Evolutionary conservation across 805 yeast genomes (phyloP), one percentile per base, ranked within the genome.

Genomic region (Cyberlindnera galapagoensis): DNA sequence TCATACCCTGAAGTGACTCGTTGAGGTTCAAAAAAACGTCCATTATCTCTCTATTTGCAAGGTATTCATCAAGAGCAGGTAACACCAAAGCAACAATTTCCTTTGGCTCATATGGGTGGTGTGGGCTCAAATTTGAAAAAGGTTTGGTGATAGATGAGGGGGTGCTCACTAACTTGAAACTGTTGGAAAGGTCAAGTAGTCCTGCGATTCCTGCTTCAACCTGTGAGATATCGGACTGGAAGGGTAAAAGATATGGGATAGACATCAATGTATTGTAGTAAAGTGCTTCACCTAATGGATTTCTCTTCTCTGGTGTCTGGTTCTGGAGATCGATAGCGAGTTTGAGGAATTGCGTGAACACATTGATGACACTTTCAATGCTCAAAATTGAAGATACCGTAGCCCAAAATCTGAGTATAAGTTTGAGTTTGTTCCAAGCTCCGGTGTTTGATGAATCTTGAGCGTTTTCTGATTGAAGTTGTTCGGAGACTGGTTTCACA

Each of bases 401-500:
- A 0, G 86, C 75, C 42, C 85, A 60, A 42, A 87, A 76, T 48
- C 95, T 74, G 38, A 85, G 48, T 11, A 78, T 58, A 9, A 82
- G 64, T 56, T 90, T 88, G 41, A 84, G 53, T 42, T 74, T 74
- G 40, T 79, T 79, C 75, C 85, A 82, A 13, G 67, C 59, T 11
- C 87, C 87, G 18, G 64, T 63, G 20, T 62, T 65, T 11, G 55
- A 56, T 11, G 31, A 28, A n/a, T n/a, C n/a, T n/a, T n/a, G n/a
- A n/a, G n/a, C n/a, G n/a, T n/a, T n/a, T n/a, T n/a, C n/a, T n/a
- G n/a, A n/a, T 2, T 66, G 52, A 9, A 43, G 43, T n/a, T 46
- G 49, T 9, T 52, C 46, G 5, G 38, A 30, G 10, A 46, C 46
- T 19, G 46, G 52, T 18, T 52, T 47, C 7, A 47, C 34, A 18